phyloP scores from a whole-genome alignment of 2,329 filamentous ascomycete genomes.

The Metarhizium robertsii region DNA sequence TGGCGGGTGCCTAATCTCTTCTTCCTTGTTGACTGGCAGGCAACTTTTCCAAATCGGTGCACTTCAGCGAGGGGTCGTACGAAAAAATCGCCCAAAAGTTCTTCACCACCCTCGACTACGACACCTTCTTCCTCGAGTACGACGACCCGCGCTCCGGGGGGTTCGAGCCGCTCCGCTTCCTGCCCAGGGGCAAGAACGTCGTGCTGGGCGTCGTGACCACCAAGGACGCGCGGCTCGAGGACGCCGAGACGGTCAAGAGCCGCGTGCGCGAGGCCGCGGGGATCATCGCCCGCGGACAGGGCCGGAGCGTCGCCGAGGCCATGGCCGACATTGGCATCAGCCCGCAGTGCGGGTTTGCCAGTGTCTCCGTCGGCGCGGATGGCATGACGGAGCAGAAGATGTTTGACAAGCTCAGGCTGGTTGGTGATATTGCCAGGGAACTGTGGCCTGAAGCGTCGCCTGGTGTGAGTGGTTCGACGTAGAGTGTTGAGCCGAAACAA shows the following conservation, averaged over 20 bases:
- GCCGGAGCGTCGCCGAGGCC: slow-evolving; percentile 51
- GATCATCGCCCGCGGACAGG: slow-evolving; percentile 56
- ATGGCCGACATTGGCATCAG: slow-evolving; percentile 57
- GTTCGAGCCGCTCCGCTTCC: slow-evolving; percentile 50
- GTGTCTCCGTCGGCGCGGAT: slow-evolving; percentile 56
- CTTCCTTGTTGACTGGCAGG: slow-evolving; percentile 25
- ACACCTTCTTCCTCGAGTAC: slow-evolving; percentile 54
- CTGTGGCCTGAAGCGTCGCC: slow-evolving; percentile 40
- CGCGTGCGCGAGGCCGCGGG: slow-evolving; percentile 50
- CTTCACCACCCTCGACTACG: slow-evolving; percentile 48
- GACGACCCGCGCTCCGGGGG: slow-evolving; percentile 50
- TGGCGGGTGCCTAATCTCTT: slow-evolving; percentile 15
- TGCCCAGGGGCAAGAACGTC: slow-evolving; percentile 53
- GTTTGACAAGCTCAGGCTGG: slow-evolving; percentile 60
- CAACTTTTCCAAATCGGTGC: slow-evolving; percentile 53
- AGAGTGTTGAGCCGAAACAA: background rate
- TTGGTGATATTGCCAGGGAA: slow-evolving; percentile 54
- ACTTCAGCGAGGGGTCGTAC: slow-evolving; percentile 56
- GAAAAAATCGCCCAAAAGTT: slow-evolving; percentile 53
- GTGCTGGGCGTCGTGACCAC: slow-evolving; percentile 52
- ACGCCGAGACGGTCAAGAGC: slow-evolving; percentile 43
- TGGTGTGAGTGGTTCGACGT: no score
- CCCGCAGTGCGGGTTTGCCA: slow-evolving; percentile 63
- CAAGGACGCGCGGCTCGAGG: slow-evolving; percentile 50
- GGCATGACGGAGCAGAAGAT: slow-evolving; percentile 57